Evolutionary conservation across 163 green algal species (phyloP).

Genomic region (Chlorella variabilis): DNA sequence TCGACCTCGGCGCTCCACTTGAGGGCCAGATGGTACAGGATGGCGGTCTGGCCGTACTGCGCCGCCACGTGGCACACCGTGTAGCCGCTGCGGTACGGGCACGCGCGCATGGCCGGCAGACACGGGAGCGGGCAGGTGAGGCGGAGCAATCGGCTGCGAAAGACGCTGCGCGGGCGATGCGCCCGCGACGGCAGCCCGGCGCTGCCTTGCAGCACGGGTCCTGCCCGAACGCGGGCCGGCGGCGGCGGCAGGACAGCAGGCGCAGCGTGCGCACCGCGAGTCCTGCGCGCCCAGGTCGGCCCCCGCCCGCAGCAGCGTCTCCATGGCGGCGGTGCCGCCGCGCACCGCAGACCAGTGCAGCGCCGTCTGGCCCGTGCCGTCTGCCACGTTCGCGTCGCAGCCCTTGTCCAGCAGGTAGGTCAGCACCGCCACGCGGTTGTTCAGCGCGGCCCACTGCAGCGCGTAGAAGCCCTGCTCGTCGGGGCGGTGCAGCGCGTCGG

Average conservation of each 20-base stretch:
- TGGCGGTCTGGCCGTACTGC: constrained; percentile 93
- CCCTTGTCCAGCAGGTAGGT: constrained; percentile 80
- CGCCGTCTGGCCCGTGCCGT: constrained; percentile 84
- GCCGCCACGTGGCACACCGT: constrained; percentile 80
- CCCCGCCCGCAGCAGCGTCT: constrained; percentile 78
- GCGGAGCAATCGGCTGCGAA: no score
- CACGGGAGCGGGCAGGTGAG: no score
- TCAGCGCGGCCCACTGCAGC: constrained; percentile 96
- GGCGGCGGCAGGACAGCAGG: not conserved
- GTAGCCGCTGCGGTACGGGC: constrained; percentile 78
- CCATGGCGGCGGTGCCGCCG: constrained; percentile 78
- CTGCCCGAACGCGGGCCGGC: no score
- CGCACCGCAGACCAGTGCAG: constrained; percentile 93
- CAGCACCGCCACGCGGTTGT: constrained; percentile 85
- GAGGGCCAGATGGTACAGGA: constrained; percentile 42
- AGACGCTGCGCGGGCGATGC: no score
- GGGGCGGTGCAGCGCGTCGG: constrained; percentile 44
- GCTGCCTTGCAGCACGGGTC: no score
- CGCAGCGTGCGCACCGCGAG: constrained; percentile 26
- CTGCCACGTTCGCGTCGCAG: constrained; percentile 66
- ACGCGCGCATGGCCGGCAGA: no score
- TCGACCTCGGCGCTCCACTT: constrained; percentile 88
- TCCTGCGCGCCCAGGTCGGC: constrained; percentile 70
- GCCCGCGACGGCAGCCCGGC: no score
- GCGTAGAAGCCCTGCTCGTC: constrained; percentile 84